phyloP scores from a whole-genome alignment of 148 eudicot species.

The Fagopyrum esculentum region DNA sequence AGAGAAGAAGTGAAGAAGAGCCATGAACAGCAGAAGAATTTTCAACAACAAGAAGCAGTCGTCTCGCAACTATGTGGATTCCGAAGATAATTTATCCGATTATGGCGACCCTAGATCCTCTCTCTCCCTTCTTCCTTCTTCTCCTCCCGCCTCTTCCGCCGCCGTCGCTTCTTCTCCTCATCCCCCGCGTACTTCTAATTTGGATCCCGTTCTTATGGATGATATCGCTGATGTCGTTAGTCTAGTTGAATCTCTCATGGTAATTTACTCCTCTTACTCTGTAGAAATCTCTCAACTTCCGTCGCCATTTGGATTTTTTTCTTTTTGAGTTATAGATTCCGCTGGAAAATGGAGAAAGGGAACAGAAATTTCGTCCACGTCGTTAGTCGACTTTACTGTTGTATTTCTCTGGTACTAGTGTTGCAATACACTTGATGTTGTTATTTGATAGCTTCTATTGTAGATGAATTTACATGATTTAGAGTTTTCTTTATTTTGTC shows the following conservation, averaged over 20 bases:
- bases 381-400: neutral
- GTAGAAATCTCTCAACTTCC: neutral
- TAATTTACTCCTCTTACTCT: neutral
- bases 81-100: neutral
- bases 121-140: neutral
- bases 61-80: neutral
- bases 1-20: neutral
- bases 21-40: neutral
- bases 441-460: neutral
- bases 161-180: neutral
- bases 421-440: neutral
- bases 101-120: constrained; percentile 10
- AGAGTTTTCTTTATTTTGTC: neutral
- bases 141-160: constrained; percentile 5
- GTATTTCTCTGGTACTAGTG: neutral
- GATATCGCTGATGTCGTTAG: constrained; percentile 11
- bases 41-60: constrained; percentile 4
- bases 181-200: constrained; percentile 5
- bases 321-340: neutral
- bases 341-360: neutral
- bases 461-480: neutral
- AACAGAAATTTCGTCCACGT: neutral
- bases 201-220: constrained; percentile 6
- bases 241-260: constrained; percentile 11
- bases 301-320: neutral